phyloP scores from a whole-genome alignment of 345 rosid genomes.

The Pistacia integerrima region DNA sequence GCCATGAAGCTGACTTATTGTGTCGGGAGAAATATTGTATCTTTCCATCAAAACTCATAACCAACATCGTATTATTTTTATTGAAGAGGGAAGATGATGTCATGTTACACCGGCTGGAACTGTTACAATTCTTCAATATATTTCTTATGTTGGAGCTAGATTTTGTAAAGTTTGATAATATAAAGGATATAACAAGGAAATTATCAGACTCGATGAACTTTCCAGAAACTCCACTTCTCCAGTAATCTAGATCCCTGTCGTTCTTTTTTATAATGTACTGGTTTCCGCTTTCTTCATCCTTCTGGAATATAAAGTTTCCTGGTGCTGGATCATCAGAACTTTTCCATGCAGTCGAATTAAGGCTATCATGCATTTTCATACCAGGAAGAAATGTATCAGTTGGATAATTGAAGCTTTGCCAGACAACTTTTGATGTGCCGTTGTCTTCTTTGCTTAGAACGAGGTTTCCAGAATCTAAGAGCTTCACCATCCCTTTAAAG shows the following conservation, averaged over 20 bases:
- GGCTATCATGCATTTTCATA: slow-evolving; percentile 46
- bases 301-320: slow-evolving; percentile 58
- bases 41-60: slow-evolving; percentile 40
- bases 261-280: slow-evolving; percentile 42
- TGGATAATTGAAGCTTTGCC: slow-evolving; percentile 57
- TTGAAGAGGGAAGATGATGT: neutral
- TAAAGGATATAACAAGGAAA: slow-evolving; percentile 37
- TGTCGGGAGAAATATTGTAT: slow-evolving; percentile 36
- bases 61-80: slow-evolving; percentile 31
- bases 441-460: slow-evolving; percentile 31
- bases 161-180: slow-evolving; percentile 46
- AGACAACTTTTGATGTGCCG: slow-evolving; percentile 13
- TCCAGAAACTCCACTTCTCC: slow-evolving; percentile 51
- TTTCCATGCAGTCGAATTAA: slow-evolving; percentile 55
- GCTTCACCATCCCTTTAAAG: slow-evolving; percentile 18
- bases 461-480: slow-evolving; percentile 48
- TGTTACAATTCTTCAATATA: too few species aligned
- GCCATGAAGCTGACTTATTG: slow-evolving; percentile 29
- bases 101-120: neutral
- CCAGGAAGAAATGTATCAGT: slow-evolving; percentile 66
- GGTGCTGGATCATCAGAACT: slow-evolving; percentile 51
- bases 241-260: slow-evolving; percentile 26
- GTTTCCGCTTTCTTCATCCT: slow-evolving; percentile 37
- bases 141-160: neutral
- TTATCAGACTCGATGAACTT: slow-evolving; percentile 34